phyloP scores from a whole-genome alignment of 2,329 filamentous ascomycete species.

The Leptographium flavum region DNA sequence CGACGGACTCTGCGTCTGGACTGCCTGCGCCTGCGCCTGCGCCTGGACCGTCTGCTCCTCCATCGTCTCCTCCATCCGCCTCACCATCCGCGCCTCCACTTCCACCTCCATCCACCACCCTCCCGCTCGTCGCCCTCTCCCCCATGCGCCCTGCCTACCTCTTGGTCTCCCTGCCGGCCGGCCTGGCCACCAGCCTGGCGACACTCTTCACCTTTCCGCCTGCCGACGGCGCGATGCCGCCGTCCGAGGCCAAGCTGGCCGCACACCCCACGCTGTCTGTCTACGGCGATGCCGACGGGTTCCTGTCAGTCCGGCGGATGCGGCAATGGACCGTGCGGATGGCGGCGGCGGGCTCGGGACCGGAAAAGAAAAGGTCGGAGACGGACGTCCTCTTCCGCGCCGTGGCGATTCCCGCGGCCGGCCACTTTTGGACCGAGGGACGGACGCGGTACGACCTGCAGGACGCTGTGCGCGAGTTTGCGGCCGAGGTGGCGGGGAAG shows the following conservation, averaged over 20 bases:
- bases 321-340: constrained; percentile 47
- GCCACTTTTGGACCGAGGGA: constrained; percentile 39
- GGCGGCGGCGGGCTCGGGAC: constrained; percentile 5
- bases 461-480: constrained; percentile 18
- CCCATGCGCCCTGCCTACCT: constrained; percentile 38
- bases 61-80: no score
- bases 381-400: constrained; percentile 20
- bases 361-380: not conserved
- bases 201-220: constrained; percentile 31
- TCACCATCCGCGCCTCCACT: no score
- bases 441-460: constrained; percentile 22
- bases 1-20: no score
- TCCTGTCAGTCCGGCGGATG: constrained; percentile 52
- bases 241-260: constrained; percentile 40
- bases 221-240: not conserved
- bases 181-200: constrained; percentile 43
- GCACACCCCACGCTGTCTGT: constrained; percentile 50
- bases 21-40: no score
- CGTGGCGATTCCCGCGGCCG: constrained; percentile 30
- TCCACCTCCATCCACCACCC: constrained; percentile 8
- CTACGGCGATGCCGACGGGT: constrained; percentile 62
- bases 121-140: constrained; percentile 20
- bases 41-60: no score
- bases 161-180: constrained; percentile 53
- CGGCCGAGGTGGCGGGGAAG: constrained; percentile 9